Conservation (phyloP, 345 rosid genomes). For the Syzygium aromaticum region DNA sequence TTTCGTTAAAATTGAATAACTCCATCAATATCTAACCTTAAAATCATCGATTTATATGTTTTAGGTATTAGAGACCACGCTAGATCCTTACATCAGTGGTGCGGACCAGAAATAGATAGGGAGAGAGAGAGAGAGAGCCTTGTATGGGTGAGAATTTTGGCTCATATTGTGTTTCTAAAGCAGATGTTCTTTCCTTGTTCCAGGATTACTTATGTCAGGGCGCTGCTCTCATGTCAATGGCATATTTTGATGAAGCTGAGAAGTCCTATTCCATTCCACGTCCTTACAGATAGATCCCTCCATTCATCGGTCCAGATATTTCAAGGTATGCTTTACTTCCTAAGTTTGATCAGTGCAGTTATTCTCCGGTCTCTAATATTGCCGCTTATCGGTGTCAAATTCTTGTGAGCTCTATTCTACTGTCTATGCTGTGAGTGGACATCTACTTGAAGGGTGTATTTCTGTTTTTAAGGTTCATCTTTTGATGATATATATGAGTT, state of each 20-base stretch:
- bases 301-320: constrained; percentile 58
- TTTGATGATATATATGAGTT: not conserved
- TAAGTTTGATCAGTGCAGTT: not conserved
- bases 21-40: too few relatives aligned
- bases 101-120: not conserved
- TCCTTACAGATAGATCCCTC: constrained; percentile 66
- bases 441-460: not conserved
- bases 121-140: not conserved
- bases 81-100: not conserved
- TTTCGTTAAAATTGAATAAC: not conserved
- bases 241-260: constrained; percentile 55
- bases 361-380: not conserved
- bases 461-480: not conserved
- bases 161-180: not conserved
- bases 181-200: not conserved
- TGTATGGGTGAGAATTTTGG: not conserved
- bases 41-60: too few relatives aligned
- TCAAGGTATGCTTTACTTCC: constrained; percentile 36
- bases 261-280: constrained; percentile 33
- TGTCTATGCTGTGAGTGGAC: not conserved
- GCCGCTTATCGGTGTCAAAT: not conserved
- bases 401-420: not conserved
- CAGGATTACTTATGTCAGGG: constrained; percentile 80
- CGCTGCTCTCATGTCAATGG: constrained; percentile 58
- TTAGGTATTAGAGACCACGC: not conserved